phyloP scores from a whole-genome alignment of 495 filamentous ascomycete genomes.

The Penicillium daleae region DNA sequence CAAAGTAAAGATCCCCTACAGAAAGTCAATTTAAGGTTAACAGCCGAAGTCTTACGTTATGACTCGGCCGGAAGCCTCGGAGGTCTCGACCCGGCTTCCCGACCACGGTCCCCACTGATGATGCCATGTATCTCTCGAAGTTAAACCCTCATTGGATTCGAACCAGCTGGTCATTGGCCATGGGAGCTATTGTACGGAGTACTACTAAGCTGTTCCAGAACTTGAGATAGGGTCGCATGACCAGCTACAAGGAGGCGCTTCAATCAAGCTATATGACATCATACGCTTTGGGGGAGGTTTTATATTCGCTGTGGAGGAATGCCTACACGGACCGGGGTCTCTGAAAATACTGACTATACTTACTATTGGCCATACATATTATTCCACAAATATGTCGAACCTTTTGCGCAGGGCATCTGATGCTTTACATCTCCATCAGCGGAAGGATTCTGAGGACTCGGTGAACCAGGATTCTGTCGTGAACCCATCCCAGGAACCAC shows the following conservation, averaged over 20 bases:
- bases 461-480: not conserved
- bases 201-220: not conserved
- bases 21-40: not conserved
- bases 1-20: not conserved
- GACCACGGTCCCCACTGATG: conserved; percentile 3
- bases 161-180: not conserved
- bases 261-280: conserved; percentile 6
- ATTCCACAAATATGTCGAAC: not conserved
- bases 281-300: not conserved
- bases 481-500: not conserved
- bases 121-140: not conserved
- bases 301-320: not conserved
- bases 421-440: conserved; percentile 1
- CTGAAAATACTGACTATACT: not conserved
- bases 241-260: not conserved
- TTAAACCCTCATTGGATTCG: not conserved
- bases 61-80: conserved; percentile 1
- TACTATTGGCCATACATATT: not conserved
- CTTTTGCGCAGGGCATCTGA: conserved; percentile 4
- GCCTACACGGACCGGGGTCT: not conserved
- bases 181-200: not conserved
- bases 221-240: not conserved
- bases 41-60: not conserved
- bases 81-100: conserved; percentile 6
- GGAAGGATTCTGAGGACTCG: not conserved